Conservation (phyloP, 768 basidiomycete species). For the Suillus cothurnatus region DNA sequence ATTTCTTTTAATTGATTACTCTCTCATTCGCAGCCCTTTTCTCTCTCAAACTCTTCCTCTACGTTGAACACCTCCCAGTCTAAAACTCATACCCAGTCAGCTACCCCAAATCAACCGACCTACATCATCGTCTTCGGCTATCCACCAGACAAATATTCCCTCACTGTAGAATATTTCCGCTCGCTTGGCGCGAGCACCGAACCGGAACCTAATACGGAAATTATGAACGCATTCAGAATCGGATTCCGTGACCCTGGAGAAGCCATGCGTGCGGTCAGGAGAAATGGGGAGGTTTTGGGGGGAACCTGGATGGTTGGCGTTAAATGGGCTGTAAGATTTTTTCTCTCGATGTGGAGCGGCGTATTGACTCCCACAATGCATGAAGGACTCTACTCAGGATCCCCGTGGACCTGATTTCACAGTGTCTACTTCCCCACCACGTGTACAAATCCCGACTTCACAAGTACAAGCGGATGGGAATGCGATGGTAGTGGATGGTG, state of each 20-base stretch:
- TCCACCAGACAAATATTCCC: slow-evolving; percentile 73
- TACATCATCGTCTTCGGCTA: slow-evolving; percentile 90
- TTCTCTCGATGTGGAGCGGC: slow-evolving; percentile 3
- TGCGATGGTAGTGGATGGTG: slow-evolving; percentile 51
- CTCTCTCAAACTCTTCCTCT: slow-evolving; percentile 22
- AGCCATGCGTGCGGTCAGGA: slow-evolving; percentile 76
- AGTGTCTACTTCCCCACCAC: slow-evolving; percentile 8
- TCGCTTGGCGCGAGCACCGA: slow-evolving; percentile 73
- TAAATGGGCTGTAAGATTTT: slow-evolving; percentile 73
- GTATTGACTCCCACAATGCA: not conserved
- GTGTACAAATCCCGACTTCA: slow-evolving; percentile 13
- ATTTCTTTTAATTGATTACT: not conserved
- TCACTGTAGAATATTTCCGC: slow-evolving; percentile 74
- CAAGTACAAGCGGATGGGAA: slow-evolving; percentile 23
- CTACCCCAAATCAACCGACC: slow-evolving; percentile 42
- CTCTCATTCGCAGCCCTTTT: slow-evolving; percentile 18
- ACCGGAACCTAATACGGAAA: slow-evolving; percentile 64
- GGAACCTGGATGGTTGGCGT: slow-evolving; percentile 84
- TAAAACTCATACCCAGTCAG: slow-evolving; percentile 28
- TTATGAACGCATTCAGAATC: slow-evolving; percentile 81
- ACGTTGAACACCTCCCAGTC: slow-evolving; percentile 14
- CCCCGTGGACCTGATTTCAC: slow-evolving; percentile 26
- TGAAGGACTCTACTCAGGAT: slow-evolving; percentile 56
- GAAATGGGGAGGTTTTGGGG: slow-evolving; percentile 78
- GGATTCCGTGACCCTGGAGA: slow-evolving; percentile 73